These are phyloP conservation scores for Kazachstania bromeliacearum DNA, from an alignment of 805 yeast species.

Conservation along the genomic window DNA sequence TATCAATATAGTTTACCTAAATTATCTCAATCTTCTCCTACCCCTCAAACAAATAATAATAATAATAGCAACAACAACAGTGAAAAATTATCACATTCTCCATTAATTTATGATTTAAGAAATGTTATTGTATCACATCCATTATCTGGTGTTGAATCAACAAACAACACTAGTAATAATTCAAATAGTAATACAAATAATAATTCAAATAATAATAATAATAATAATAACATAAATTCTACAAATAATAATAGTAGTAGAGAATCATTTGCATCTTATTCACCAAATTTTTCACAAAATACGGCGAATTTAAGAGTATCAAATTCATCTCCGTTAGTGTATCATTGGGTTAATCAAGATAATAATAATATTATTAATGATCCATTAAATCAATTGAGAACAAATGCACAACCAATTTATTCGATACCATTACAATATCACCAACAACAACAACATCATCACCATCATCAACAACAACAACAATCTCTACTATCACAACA, in stretches of 20 bases:
- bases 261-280: not conserved
- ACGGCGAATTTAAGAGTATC: too few species aligned
- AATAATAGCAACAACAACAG: not conserved
- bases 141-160: too few species aligned
- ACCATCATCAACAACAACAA: not conserved
- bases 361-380: not conserved
- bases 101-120: not conserved
- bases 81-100: not conserved
- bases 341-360: too few species aligned
- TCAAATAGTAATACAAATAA: constrained; percentile 1
- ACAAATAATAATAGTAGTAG: not conserved
- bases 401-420: not conserved
- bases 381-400: not conserved
- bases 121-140: not conserved
- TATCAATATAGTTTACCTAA: constrained; percentile 4
- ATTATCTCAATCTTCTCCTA: constrained; percentile 3
- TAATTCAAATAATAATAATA: not conserved
- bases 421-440: not conserved
- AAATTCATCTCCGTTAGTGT: constrained; percentile 5
- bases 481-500: not conserved
- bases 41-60: not conserved
- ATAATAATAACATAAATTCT: too few species aligned
- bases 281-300: not conserved
- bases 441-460: not conserved
- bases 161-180: not conserved